Percentiles rank a stretch among this genome's conserved stretches.
Conservation (phyloP, 805 yeast species). For the Lipomyces mesembrius region DNA sequence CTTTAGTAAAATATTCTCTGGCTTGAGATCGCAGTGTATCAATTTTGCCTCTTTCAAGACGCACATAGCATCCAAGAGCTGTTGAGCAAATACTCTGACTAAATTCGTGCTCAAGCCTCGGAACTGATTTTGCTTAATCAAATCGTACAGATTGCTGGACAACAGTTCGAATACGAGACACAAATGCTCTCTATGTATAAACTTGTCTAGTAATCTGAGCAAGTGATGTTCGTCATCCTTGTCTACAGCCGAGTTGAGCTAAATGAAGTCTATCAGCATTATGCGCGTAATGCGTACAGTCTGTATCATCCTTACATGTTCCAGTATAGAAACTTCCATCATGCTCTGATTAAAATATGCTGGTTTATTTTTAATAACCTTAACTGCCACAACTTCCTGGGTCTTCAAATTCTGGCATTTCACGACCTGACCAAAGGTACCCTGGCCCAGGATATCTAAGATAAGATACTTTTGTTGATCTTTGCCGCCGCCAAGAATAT, state of each 20-base stretch:
- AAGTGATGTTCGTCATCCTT: slow-evolving; percentile 75
- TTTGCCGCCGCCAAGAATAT: slow-evolving; percentile 83
- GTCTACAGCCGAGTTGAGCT: slow-evolving; percentile 69
- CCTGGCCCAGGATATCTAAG: slow-evolving; percentile 89
- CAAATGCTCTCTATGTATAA: slow-evolving; percentile 88
- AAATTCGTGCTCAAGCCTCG: slow-evolving; percentile 83
- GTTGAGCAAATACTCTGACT: slow-evolving; percentile 77
- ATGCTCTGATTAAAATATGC: slow-evolving; percentile 90
- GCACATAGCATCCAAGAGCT: slow-evolving; percentile 77
- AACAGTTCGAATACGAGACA: slow-evolving; percentile 91
- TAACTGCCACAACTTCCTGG: slow-evolving; percentile 90
- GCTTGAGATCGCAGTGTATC: slow-evolving; percentile 96
- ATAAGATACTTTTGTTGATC: slow-evolving; percentile 69
- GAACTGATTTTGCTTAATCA: slow-evolving; percentile 90
- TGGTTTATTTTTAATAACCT: slow-evolving; percentile 89
- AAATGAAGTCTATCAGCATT: neutral
- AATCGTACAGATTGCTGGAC: slow-evolving; percentile 85
- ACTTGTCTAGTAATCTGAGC: slow-evolving; percentile 79
- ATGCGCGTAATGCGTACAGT: neutral
- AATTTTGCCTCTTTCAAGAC: slow-evolving; percentile 80
- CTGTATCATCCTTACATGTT: slow-evolving; percentile 49
- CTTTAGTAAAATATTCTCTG: slow-evolving; percentile 86
- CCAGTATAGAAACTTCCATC: slow-evolving; percentile 86
- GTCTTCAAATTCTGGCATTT: slow-evolving; percentile 82
- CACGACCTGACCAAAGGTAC: slow-evolving; percentile 97